A percentile compares a stretch with the other conserved stretches of the same genome.
These are phyloP conservation scores for Trametes coccinea DNA, from an alignment of 768 basidiomycete genomes.

Conservation along the genomic window DNA sequence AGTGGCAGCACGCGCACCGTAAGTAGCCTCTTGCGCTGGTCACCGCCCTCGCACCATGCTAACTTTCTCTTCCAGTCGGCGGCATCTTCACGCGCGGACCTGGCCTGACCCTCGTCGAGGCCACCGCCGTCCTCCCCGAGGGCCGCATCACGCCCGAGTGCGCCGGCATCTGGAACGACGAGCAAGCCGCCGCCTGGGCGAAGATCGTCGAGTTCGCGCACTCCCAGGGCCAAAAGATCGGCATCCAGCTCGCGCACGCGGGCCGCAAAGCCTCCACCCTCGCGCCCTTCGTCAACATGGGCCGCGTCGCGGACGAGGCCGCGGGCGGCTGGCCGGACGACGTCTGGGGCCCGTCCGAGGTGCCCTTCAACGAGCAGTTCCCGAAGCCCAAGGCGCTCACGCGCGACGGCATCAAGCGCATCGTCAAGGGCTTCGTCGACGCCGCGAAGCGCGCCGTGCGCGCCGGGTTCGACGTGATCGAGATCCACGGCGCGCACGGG, in stretches of 20 bases:
- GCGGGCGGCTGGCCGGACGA: slow-evolving; percentile 22
- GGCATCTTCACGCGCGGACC: slow-evolving; percentile 54
- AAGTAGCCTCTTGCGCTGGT: neutral
- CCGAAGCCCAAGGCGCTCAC: slow-evolving; percentile 41
- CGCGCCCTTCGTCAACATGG: slow-evolving; percentile 62
- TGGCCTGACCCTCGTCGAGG: slow-evolving; percentile 63
- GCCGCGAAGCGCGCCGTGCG: slow-evolving; percentile 35
- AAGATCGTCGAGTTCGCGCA: slow-evolving; percentile 69
- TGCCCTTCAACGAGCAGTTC: slow-evolving; percentile 38
- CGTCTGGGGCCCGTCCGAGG: slow-evolving; percentile 36
- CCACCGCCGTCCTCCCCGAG: slow-evolving; percentile 57
- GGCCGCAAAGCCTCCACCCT: slow-evolving; percentile 69
- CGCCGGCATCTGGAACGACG: slow-evolving; percentile 60
- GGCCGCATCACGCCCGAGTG: slow-evolving; percentile 65
- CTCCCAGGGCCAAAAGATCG: slow-evolving; percentile 65
- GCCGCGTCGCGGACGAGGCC: slow-evolving; percentile 33
- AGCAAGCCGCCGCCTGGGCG: slow-evolving; percentile 47
- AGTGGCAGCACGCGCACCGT: slow-evolving; percentile 59
- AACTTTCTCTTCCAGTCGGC: slow-evolving; percentile 39
- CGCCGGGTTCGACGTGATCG: slow-evolving; percentile 37
- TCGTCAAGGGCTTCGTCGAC: slow-evolving; percentile 40
- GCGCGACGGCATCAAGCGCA: slow-evolving; percentile 36
- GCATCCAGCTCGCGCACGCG: slow-evolving; percentile 73
- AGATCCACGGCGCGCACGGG: slow-evolving; percentile 31
- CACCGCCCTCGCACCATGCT: neutral